These are phyloP conservation scores for Diplogelasinospora grovesii DNA, from an alignment of 495 filamentous ascomycete species.

Conservation along the genomic window DNA sequence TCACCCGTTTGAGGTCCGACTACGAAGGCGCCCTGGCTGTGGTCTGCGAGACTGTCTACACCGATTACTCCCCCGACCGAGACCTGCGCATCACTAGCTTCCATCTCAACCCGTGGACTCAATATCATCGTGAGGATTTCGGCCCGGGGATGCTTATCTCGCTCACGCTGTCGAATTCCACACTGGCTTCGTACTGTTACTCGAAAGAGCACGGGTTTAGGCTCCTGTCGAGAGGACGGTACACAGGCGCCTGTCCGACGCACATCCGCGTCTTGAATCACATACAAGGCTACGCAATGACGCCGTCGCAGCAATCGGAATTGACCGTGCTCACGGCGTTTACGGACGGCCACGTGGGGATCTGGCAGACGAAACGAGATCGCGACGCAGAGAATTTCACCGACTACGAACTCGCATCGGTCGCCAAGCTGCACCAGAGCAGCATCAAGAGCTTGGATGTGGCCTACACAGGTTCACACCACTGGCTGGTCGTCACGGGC, in stretches of 20 bases:
- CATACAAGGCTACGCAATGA: constrained; percentile 26
- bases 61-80: constrained; percentile 49
- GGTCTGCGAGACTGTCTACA: constrained; percentile 55
- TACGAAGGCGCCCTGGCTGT: constrained; percentile 49
- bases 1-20: constrained; percentile 46
- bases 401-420: constrained; percentile 8
- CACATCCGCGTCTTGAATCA: constrained; percentile 51
- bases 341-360: constrained; percentile 39
- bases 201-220: constrained; percentile 39
- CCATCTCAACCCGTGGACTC: constrained; percentile 26
- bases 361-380: constrained; percentile 23
- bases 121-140: constrained; percentile 22
- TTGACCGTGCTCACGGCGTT: constrained; percentile 47
- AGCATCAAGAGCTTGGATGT: constrained; percentile 57
- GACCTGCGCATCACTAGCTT: constrained; percentile 80
- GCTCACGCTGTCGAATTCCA: constrained; percentile 74
- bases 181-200: constrained; percentile 60
- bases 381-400: background rate
- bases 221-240: constrained; percentile 51
- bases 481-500: constrained; percentile 58
- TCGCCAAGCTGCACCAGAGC: constrained; percentile 61
- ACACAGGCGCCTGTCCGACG: constrained; percentile 75
- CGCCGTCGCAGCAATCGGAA: too few relatives aligned
- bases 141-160: constrained; percentile 51
- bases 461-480: constrained; percentile 6